Base-by-base conservation (phyloP, 2,329 filamentous ascomycete species). In the Rhexocercosporidium sp. region DNA sequence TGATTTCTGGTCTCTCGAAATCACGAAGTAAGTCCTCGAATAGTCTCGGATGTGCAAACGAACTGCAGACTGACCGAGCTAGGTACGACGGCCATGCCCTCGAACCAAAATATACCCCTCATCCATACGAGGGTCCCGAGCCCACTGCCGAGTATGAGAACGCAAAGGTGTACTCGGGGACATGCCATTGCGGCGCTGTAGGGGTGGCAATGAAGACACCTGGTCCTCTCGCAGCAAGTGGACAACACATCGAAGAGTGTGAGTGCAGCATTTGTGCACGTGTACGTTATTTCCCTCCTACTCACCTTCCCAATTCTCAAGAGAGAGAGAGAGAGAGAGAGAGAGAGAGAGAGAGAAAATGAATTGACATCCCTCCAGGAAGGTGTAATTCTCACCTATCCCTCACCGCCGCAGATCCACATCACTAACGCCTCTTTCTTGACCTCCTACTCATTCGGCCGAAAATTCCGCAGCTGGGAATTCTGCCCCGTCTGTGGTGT, bases 151-250 rank as follows among this genome's bases (percentile, higher is more conserved):
- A 68, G 27, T 54, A 69, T 31, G 64, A 73, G 37, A 64, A 69
- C 14, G 63, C 53, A 4, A 75, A 69, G 56, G 59, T 69, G 1
- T 75, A 74, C 60, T 67, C 63, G 1, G 74, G 74, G 3, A 66
- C 66, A 5, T 75, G 72, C 37, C 74, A 75, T 54, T 75, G 73
- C n/a, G 73, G 71, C 8, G 67, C 62, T n/a, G 67, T 71, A 11
- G 71, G 63, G 6, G 51, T 73, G 46, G 72, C 73, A 16, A 62
- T 75, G 29, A 73, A 69, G 29, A 68, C 63, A 9, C 54, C 61
- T 20, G 66, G 59, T 22, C 44, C 64, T 1, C 53, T 71, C 8
- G 20, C 59, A 18, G 29, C 53, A 7, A 25, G 62, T 11, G 39
- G 66, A 1, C 61, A 63, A 18, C n/a, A 61, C 11, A 65, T 71